phyloP scores from a whole-genome alignment of 305 asterid genomes.

The Plantago lanceolata region DNA sequence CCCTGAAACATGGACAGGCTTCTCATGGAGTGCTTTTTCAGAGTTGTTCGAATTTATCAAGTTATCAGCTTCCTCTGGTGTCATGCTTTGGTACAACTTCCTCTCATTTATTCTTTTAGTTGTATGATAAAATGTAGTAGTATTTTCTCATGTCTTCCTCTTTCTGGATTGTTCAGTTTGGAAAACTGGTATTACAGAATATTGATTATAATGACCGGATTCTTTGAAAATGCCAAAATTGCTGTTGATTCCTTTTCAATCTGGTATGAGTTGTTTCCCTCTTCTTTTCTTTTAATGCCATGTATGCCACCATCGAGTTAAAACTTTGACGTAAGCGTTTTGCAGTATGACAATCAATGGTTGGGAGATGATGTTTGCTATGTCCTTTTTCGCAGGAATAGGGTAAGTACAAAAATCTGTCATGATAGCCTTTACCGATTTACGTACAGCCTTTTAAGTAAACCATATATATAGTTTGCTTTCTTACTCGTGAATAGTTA shows the following conservation, averaged over 20 bases:
- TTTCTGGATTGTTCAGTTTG: slow-evolving; percentile 34
- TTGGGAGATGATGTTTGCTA: slow-evolving; percentile 80
- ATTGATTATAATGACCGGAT: slow-evolving; percentile 72
- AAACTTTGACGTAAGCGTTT: not conserved
- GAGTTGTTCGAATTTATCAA: slow-evolving; percentile 46
- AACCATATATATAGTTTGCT: no score
- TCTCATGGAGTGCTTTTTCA: slow-evolving; percentile 38
- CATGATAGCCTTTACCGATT: no score
- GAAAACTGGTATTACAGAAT: slow-evolving; percentile 83
- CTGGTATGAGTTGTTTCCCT: slow-evolving; percentile 35
- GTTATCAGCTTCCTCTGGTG: slow-evolving; percentile 46
- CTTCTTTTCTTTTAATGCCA: not conserved
- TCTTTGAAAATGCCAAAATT: slow-evolving; percentile 49
- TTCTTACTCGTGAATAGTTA: no score
- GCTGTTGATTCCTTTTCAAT: slow-evolving; percentile 74
- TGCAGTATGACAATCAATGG: slow-evolving; percentile 76
- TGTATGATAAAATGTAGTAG: not conserved
- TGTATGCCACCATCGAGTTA: no score
- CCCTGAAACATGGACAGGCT: slow-evolving; percentile 48
- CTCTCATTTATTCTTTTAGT: not conserved
- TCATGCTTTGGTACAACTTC: slow-evolving; percentile 34
- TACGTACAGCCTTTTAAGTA: no score
- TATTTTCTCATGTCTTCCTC: not conserved
- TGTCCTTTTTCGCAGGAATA: slow-evolving; percentile 72
- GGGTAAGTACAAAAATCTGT: no score